Evolutionary conservation across 2,329 filamentous ascomycete genomes (phyloP).

Genomic region (Diplocarpon mali): DNA sequence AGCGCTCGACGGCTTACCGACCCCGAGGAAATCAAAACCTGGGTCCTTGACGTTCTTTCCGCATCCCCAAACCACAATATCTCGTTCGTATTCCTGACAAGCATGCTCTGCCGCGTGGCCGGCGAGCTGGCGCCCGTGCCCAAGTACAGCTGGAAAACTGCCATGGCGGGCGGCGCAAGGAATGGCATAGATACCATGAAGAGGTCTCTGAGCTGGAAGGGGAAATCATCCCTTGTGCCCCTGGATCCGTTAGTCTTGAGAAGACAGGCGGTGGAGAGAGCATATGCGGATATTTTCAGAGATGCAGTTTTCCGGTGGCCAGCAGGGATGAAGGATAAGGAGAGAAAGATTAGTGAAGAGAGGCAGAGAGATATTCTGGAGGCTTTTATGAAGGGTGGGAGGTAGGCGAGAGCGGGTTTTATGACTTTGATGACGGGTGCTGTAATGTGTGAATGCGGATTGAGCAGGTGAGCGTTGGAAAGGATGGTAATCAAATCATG

Average conservation of each 20-base stretch:
- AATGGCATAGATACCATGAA: slow-evolving; percentile 19
- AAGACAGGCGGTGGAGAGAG: slow-evolving; percentile 46
- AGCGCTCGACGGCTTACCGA: slow-evolving; percentile 32
- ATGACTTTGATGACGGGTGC: no score
- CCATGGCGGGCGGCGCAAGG: slow-evolving; percentile 10
- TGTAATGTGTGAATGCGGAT: no score
- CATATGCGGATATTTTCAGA: slow-evolving; percentile 55
- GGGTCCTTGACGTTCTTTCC: slow-evolving; percentile 64
- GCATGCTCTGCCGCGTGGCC: slow-evolving; percentile 55
- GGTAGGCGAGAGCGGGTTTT: no score
- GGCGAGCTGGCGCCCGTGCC: slow-evolving; percentile 39
- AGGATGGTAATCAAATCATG: no score
- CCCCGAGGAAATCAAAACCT: slow-evolving; percentile 44
- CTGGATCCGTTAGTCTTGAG: slow-evolving; percentile 40
- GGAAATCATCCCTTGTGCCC: slow-evolving; percentile 22
- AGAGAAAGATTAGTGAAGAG: slow-evolving; percentile 49
- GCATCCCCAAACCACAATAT: slow-evolving; percentile 71
- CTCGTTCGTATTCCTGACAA: slow-evolving; percentile 76
- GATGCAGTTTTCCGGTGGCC: slow-evolving; percentile 47
- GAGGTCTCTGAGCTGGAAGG: slow-evolving; percentile 23
- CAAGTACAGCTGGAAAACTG: slow-evolving; percentile 13
- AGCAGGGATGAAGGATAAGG: slow-evolving; percentile 36
- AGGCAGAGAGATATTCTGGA: slow-evolving; percentile 57
- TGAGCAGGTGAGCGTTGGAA: no score
- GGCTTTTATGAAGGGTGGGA: slow-evolving; percentile 43